These are phyloP conservation scores for Ganoderma meredithae DNA, from an alignment of 1,284 basidiomycete species.

Conservation along the genomic window DNA sequence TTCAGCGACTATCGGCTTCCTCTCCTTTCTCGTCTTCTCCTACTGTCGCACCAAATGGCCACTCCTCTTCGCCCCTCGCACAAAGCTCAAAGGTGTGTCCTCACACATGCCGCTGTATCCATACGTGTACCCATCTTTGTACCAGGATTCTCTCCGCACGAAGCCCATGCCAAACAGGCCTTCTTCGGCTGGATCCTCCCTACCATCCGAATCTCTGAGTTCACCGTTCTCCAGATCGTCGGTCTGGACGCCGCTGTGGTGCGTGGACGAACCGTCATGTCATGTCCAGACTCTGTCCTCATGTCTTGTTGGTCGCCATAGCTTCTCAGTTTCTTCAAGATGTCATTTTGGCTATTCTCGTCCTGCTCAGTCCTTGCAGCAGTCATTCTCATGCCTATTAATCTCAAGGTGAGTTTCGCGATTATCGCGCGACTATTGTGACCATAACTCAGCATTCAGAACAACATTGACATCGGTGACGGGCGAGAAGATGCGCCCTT, in stretches of 20 bases:
- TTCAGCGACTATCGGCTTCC: constrained; percentile 79
- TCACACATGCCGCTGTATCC: background rate
- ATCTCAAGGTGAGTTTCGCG: constrained; percentile 71
- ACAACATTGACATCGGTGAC: constrained; percentile 74
- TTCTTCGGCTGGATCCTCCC: constrained; percentile 98
- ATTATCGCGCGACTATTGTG: background rate
- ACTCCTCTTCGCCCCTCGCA: constrained; percentile 89
- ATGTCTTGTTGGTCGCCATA: constrained; percentile 40
- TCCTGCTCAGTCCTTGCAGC: constrained; percentile 85
- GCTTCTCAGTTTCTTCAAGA: constrained; percentile 96
- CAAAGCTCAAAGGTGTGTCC: constrained; percentile 87
- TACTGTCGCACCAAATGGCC: constrained; percentile 90
- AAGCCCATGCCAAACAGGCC: constrained; percentile 82
- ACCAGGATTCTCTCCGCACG: constrained; percentile 87
- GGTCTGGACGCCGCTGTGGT: constrained; percentile 95
- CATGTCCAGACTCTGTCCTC: constrained; percentile 36
- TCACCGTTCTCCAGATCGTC: constrained; percentile 95
- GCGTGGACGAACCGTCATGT: constrained; percentile 35
- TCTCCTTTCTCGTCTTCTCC: constrained; percentile 88
- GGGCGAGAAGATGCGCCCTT: constrained; percentile 57
- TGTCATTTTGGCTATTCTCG: constrained; percentile 91
- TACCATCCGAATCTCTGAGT: constrained; percentile 90
- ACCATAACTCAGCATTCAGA: constrained; percentile 49
- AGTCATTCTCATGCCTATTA: constrained; percentile 87
- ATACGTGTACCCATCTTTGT: constrained; percentile 14